Percentiles rank a stretch among this genome's conserved stretches.
phyloP scores from a whole-genome alignment of 495 filamentous ascomycete genomes.

The Hypoxylon fuscum region DNA sequence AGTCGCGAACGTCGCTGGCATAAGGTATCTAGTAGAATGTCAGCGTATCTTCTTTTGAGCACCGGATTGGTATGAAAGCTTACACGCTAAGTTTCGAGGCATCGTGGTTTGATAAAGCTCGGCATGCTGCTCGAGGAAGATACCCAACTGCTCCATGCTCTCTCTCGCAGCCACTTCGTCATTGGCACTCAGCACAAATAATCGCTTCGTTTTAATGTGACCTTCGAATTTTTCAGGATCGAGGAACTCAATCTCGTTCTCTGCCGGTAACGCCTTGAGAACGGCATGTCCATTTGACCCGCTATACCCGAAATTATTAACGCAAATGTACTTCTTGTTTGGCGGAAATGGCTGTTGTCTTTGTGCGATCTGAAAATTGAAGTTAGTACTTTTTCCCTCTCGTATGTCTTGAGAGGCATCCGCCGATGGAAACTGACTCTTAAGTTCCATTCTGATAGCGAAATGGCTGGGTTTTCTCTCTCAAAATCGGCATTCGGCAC shows the following conservation, averaged over 20 bases:
- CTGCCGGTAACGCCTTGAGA: conserved; percentile 28
- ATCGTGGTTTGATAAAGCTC: conserved; percentile 57
- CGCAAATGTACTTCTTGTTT: conserved; percentile 50
- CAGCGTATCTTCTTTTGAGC: neutral
- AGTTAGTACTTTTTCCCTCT: conserved; percentile 12
- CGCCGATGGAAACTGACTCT: conserved; percentile 40
- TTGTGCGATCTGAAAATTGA: conserved; percentile 36
- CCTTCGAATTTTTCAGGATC: conserved; percentile 31
- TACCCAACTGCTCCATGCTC: conserved; percentile 40
- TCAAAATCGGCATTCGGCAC: conserved; percentile 60
- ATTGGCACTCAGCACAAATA: conserved; percentile 41
- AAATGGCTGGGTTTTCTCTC: conserved; percentile 61
- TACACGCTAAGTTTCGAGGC: conserved; percentile 49
- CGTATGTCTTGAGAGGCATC: neutral
- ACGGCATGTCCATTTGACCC: conserved; percentile 36
- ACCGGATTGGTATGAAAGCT: conserved; percentile 1
- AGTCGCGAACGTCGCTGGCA: conserved; percentile 51
- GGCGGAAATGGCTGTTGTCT: conserved; percentile 47
- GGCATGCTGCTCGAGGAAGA: conserved; percentile 57
- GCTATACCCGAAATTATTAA: conserved; percentile 57
- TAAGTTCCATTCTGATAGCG: conserved; percentile 56
- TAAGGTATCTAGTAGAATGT: conserved; percentile 45
- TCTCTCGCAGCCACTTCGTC: conserved; percentile 36
- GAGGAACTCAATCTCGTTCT: conserved; percentile 30
- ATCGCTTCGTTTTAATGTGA: conserved; percentile 34